Evolutionary conservation across 306 rosid species (phyloP).

Genomic region (Quercus alba): DNA sequence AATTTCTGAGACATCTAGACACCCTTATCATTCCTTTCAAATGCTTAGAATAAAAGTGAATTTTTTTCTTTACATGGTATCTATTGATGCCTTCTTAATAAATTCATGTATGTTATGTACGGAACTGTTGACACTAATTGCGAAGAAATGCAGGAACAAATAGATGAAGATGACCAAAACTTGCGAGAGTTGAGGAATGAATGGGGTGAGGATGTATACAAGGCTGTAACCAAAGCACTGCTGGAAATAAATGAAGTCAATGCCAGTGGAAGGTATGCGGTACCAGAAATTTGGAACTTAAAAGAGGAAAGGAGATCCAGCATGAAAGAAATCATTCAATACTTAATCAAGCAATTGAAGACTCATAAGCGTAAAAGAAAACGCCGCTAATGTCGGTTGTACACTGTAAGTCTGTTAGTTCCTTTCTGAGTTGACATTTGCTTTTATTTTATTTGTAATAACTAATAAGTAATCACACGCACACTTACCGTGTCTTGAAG

Average conservation of each 20-base stretch:
- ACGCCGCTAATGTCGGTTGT: neutral
- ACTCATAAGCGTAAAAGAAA: slow-evolving; percentile 28
- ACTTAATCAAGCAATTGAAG: slow-evolving; percentile 27
- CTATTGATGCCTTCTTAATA: too few species aligned
- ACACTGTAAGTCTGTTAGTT: neutral
- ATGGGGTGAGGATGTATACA: slow-evolving; percentile 37
- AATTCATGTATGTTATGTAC: too few species aligned
- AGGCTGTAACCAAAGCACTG: slow-evolving; percentile 48
- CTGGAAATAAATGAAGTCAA: slow-evolving; percentile 58
- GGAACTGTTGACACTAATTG: neutral
- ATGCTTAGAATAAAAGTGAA: neutral
- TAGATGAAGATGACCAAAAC: slow-evolving; percentile 48
- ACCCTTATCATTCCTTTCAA: neutral
- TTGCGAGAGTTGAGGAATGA: slow-evolving; percentile 37
- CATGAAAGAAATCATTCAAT: slow-evolving; percentile 33
- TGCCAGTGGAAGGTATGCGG: slow-evolving; percentile 58
- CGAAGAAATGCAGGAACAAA: slow-evolving; percentile 28
- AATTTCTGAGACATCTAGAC: neutral
- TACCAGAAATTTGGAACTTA: slow-evolving; percentile 55
- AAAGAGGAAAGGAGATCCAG: slow-evolving; percentile 40
- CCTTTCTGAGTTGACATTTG: too few species aligned
- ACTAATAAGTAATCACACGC: too few species aligned
- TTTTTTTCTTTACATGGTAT: neutral
- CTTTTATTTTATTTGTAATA: too few species aligned
- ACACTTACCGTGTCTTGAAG: too few species aligned